Evolutionary conservation across 495 filamentous ascomycete species (phyloP), one percentile per base, ranked within the genome.

Genomic region (Penicillium arizonense): DNA sequence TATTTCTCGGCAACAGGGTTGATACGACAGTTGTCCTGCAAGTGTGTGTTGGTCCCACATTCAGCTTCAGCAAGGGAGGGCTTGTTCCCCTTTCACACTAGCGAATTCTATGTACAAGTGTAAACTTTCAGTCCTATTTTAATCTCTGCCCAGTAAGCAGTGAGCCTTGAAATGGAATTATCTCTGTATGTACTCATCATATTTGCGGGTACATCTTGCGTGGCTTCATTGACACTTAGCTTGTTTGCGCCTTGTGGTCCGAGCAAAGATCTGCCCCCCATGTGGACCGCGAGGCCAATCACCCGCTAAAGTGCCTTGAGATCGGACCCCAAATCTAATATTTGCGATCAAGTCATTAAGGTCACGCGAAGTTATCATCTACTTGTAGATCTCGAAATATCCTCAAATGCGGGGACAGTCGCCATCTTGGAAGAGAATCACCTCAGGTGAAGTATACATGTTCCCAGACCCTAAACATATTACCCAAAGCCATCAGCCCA

Each of bases 191-290:
- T 21, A 14, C 14, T 50, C 39, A 50, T 50, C 48, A 50, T 50
- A 50, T 43, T 30, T 30, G 28, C 28, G 28, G 21, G 33, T 23
- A 37, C 28, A n/a, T 13, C 7, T 33, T 21, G 30, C 38, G 20
- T 50, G 48, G 39, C 39, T 50, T 50, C 30, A 43, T 26, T 43
- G 28, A 30, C 28, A 4, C 7, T 30, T 30, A 7, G 28, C 39
- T 50, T 50, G 48, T 50, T 50, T 50, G 35, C 44, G 32, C 44
- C 16, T 18, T 36, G 47, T 50, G 30, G 45, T 28, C 45, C 45
- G 45, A 47, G 45, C 45, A n/a, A 43, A 34, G 48, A 50, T 50
- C 48, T 36, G 39, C 48, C 7, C 47, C 28, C 47, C 38, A 50
- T 50, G 48, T 50, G 48, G 48, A 50, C 47, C 47, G 12, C 23